Evolutionary conservation across 2,329 filamentous ascomycete genomes (phyloP).

Genomic region (Cryphonectria japonica): DNA sequence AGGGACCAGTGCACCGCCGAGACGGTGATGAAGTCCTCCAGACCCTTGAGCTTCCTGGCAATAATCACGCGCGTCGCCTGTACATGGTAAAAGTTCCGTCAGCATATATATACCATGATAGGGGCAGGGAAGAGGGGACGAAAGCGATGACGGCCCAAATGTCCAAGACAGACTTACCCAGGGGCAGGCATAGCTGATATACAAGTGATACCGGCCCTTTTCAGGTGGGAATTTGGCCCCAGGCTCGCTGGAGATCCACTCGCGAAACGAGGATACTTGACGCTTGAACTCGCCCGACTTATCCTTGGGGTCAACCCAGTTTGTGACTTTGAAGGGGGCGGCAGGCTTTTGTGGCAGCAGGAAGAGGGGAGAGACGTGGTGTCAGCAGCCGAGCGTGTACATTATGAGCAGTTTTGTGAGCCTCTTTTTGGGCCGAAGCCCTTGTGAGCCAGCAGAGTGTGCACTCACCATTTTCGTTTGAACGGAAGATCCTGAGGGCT

Average conservation of each 20-base stretch:
- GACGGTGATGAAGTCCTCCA: constrained; percentile 79
- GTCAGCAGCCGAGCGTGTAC: neutral
- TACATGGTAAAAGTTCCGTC: neutral
- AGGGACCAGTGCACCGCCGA: constrained; percentile 96
- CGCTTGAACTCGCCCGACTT: constrained; percentile 92
- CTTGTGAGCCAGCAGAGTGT: neutral
- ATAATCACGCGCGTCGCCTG: constrained; percentile 83
- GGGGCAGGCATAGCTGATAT: constrained; percentile 90
- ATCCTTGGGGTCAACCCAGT: constrained; percentile 81
- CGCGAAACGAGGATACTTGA: constrained; percentile 79
- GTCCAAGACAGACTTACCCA: constrained; percentile 58
- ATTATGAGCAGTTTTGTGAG: neutral
- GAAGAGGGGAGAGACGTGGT: neutral
- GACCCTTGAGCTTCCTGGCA: constrained; percentile 84
- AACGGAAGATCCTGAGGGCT: neutral
- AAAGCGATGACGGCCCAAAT: neutral
- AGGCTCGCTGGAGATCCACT: constrained; percentile 73
- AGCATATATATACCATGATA: neutral
- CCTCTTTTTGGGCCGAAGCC: neutral
- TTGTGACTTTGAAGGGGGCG: constrained; percentile 63
- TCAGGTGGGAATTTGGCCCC: constrained; percentile 81
- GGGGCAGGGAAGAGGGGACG: too few relatives aligned
- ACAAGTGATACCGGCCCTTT: constrained; percentile 91
- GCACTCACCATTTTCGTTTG: constrained; percentile 29
- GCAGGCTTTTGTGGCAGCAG: neutral